Percentiles rank a stretch among this genome's conserved stretches.
These are phyloP conservation scores for Auriscalpium microsporum DNA, from an alignment of 768 basidiomycete genomes.

Conservation along the genomic window DNA sequence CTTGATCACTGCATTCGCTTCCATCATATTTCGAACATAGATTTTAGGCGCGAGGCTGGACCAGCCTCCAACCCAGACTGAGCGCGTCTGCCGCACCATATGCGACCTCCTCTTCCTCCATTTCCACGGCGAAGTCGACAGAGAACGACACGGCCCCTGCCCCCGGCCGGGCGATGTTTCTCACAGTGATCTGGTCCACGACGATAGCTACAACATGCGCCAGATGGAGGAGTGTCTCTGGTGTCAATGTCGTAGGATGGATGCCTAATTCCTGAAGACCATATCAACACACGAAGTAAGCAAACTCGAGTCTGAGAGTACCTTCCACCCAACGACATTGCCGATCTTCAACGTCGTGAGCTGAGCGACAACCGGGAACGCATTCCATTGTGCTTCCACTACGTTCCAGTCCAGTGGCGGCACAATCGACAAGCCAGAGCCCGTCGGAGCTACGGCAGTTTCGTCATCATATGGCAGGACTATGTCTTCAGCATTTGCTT, in stretches of 20 bases:
- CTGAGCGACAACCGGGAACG: slow-evolving; percentile 14
- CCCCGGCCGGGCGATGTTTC: slow-evolving; percentile 12
- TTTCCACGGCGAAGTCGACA: not conserved
- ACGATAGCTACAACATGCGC: slow-evolving; percentile 28
- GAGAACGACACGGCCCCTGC: slow-evolving; percentile 3
- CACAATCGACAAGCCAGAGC: slow-evolving; percentile 2
- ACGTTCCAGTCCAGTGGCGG: slow-evolving; percentile 9
- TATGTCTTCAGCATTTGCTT: not conserved
- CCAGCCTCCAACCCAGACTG: slow-evolving; percentile 8
- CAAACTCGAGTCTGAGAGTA: slow-evolving; percentile 2
- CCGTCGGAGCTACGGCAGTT: slow-evolving; percentile 15
- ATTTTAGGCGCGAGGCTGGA: not conserved
- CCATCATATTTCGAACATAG: too few relatives aligned
- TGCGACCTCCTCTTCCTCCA: slow-evolving; percentile 10
- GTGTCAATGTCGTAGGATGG: slow-evolving; percentile 49
- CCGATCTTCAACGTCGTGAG: slow-evolving; percentile 14
- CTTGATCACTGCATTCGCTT: too few relatives aligned
- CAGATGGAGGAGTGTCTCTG: slow-evolving; percentile 46
- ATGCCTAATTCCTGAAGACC: slow-evolving; percentile 46
- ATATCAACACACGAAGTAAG: not conserved
- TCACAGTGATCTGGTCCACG: slow-evolving; percentile 18
- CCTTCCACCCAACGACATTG: slow-evolving; percentile 27
- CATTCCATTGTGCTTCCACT: slow-evolving; percentile 22
- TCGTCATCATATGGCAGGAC: slow-evolving; percentile 30
- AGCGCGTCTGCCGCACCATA: slow-evolving; percentile 5